Evolutionary conservation across 345 rosid species (phyloP).

Genomic region (Iberis pinnata): DNA sequence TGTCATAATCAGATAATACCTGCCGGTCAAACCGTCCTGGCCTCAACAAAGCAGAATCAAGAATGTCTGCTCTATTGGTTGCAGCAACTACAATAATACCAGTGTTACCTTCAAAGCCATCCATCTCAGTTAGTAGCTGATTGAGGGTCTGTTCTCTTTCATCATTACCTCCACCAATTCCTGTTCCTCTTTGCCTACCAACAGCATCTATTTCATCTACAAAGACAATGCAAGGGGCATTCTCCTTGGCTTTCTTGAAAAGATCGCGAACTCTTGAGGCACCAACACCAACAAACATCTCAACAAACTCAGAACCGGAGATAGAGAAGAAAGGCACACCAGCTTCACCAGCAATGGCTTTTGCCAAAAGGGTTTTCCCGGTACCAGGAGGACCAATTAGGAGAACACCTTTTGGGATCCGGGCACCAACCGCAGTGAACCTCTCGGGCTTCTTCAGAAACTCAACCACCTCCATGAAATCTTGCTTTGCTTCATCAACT

Average conservation of each 20-base stretch:
- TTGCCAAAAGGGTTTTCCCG: constrained; percentile 96
- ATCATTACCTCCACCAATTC: constrained; percentile 96
- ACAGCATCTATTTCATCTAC: constrained; percentile 98
- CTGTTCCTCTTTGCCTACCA: constrained; percentile 91
- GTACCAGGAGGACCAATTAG: constrained; percentile 98
- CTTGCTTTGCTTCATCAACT: constrained; percentile 99
- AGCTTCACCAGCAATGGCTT: constrained; percentile 99
- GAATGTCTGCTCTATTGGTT: constrained; percentile 89
- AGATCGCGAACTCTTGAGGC: constrained; percentile 95
- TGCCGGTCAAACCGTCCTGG: constrained; percentile 96
- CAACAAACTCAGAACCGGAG: constrained; percentile 96
- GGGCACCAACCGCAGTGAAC: constrained; percentile 92
- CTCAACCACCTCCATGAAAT: constrained; percentile 98
- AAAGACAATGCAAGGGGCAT: constrained; percentile 95
- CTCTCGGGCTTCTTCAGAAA: constrained; percentile 98
- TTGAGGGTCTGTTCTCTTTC: constrained; percentile 98
- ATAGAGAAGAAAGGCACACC: constrained; percentile 96
- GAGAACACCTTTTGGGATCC: constrained; percentile 96
- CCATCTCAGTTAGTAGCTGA: constrained; percentile 96
- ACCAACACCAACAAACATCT: constrained; percentile 99
- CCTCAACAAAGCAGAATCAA: constrained; percentile 85
- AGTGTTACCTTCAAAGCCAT: constrained; percentile 94
- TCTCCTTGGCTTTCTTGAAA: constrained; percentile 90
- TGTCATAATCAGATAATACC: constrained; percentile 34
- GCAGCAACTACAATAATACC: constrained; percentile 92